Conservation (phyloP, 805 yeast genomes). For the Candida caryicola region DNA sequence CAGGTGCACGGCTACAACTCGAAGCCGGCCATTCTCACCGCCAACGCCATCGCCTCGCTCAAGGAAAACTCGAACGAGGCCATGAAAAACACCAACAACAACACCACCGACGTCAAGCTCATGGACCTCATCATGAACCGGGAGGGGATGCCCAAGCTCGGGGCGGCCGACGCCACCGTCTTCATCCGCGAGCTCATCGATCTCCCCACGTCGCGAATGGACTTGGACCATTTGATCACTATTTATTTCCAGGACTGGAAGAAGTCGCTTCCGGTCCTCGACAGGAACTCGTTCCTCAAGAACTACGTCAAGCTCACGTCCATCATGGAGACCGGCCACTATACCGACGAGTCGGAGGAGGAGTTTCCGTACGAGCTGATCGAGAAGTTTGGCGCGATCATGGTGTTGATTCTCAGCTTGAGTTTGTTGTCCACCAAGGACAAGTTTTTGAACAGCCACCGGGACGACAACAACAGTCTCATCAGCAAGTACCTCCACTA, state of each 20-base stretch:
- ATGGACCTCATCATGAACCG: conserved; percentile 26
- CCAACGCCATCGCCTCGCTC: conserved; percentile 65
- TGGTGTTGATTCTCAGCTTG: conserved; percentile 48
- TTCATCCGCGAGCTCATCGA: conserved; percentile 37
- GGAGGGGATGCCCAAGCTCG: conserved; percentile 25
- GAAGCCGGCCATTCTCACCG: conserved; percentile 66
- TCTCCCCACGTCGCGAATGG: conserved; percentile 50
- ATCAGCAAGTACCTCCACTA: conserved; percentile 18
- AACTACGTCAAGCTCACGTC: conserved; percentile 51
- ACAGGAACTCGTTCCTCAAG: conserved; percentile 62
- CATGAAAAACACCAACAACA: not conserved
- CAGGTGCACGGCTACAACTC: conserved; percentile 70
- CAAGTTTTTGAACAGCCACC: conserved; percentile 17
- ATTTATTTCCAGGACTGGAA: conserved; percentile 80
- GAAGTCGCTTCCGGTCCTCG: conserved; percentile 62
- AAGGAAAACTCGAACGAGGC: conserved; percentile 43
- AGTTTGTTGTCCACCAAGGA: conserved; percentile 44
- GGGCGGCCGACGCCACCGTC: conserved; percentile 38
- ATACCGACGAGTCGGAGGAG: conserved; percentile 3
- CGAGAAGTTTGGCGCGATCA: conserved; percentile 57
- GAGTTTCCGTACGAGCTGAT: conserved; percentile 24
- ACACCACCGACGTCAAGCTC: conserved; percentile 10
- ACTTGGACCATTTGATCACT: conserved; percentile 65
- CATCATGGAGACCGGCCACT: conserved; percentile 38
- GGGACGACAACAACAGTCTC: conserved; percentile 10